These are phyloP conservation scores for Coriolopsis trogii DNA, from an alignment of 1,284 basidiomycete genomes.

Conservation along the genomic window DNA sequence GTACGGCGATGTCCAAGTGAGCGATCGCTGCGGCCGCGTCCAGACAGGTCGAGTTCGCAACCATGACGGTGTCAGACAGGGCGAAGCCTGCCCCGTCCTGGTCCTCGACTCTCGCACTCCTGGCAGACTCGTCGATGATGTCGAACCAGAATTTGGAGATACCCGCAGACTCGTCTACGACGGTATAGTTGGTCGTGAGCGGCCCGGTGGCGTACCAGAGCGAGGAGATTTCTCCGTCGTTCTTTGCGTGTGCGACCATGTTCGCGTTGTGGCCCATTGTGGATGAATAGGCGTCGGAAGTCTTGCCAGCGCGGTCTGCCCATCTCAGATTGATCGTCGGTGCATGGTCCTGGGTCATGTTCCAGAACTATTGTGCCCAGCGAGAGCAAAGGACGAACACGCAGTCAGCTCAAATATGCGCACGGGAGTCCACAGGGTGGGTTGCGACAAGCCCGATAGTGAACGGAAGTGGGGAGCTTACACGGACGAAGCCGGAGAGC, in stretches of 20 bases:
- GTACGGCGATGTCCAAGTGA: background rate
- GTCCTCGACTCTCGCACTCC: background rate
- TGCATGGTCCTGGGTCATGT: background rate
- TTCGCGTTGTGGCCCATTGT: background rate
- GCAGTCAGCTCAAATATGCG: background rate
- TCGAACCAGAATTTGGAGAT: constrained; percentile 13
- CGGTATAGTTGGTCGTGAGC: background rate
- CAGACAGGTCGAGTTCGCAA: background rate
- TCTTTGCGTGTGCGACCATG: background rate
- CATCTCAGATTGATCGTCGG: background rate
- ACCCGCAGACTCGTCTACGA: background rate
- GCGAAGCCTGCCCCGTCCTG: constrained; percentile 6
- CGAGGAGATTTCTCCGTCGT: background rate
- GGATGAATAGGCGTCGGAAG: background rate
- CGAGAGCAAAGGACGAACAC: background rate
- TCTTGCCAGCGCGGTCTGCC: background rate
- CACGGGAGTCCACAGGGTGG: too few relatives aligned
- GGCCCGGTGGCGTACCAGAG: background rate
- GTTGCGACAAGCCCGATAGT: too few relatives aligned
- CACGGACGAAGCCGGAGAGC: constrained; percentile 5
- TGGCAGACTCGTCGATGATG: background rate
- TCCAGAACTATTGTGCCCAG: background rate
- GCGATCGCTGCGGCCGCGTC: background rate
- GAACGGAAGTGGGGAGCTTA: too few relatives aligned
- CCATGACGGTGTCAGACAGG: background rate